phyloP scores from a whole-genome alignment of 2,329 filamentous ascomycete species.

The Colletotrichum liriopes region DNA sequence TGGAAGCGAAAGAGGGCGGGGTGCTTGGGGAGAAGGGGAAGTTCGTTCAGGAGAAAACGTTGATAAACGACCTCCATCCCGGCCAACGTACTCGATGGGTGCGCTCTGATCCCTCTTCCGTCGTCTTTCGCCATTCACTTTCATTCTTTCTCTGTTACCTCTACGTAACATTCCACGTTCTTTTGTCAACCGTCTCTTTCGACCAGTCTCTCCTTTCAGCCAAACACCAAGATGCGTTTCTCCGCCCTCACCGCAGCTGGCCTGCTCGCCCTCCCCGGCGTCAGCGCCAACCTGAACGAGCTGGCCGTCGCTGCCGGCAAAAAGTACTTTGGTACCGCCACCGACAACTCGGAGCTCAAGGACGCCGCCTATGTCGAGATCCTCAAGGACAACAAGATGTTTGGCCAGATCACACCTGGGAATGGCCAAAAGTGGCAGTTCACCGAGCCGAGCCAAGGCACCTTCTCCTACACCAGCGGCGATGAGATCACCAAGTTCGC shows the following conservation, averaged over 20 bases:
- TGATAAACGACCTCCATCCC: constrained; percentile 17
- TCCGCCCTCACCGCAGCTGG: constrained; percentile 37
- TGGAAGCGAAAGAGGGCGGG: neutral
- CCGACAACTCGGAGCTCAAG: constrained; percentile 67
- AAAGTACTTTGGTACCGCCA: constrained; percentile 76
- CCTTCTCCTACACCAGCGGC: constrained; percentile 72
- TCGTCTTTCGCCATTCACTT: constrained; percentile 30
- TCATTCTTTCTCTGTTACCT: constrained; percentile 26
- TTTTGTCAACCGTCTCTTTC: constrained; percentile 1
- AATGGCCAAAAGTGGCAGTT: constrained; percentile 77
- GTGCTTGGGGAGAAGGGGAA: neutral
- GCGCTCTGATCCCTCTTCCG: neutral
- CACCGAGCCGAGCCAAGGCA: constrained; percentile 69
- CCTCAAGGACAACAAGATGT: constrained; percentile 71
- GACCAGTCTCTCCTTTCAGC: constrained; percentile 15
- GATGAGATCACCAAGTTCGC: constrained; percentile 68
- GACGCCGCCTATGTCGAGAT: constrained; percentile 70
- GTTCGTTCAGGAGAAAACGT: neutral
- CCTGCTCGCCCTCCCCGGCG: constrained; percentile 37
- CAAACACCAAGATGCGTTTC: constrained; percentile 28
- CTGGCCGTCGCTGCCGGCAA: constrained; percentile 49
- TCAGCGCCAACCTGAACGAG: constrained; percentile 54
- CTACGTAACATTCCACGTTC: constrained; percentile 11
- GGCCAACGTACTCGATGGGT: neutral
- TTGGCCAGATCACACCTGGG: constrained; percentile 76